Base-by-base conservation (phyloP, 2,329 filamentous ascomycete genomes). In the Sclerotinia trifoliorum region DNA sequence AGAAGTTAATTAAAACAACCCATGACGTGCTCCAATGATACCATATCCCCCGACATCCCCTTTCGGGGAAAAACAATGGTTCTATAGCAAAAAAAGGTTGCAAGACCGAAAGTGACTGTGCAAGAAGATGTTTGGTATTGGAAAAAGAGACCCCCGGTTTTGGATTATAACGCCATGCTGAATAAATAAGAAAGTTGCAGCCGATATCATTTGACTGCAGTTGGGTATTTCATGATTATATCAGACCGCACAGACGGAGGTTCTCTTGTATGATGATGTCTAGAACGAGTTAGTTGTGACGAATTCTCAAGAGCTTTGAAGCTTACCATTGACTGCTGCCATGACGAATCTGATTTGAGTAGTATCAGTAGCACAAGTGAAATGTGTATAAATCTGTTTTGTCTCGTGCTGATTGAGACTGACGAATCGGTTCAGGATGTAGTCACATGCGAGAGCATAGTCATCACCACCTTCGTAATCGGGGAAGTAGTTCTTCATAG, bases 201-300 rank as follows among this genome's bases (percentile, higher is more conserved):
- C 48, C 42, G 15, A 65, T 26, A 48, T 35, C 8, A 51, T 56
- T 21, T 19, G 26, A 54, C 56, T 39, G 39, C 58, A 32, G 15
- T 55, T 32, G 70, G 66, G 58, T 56, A 68, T 62, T 62, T 42
- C 46, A 48, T 66, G 66, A 73, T 72, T 90, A 97, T 86, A 98
- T 97, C 80, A 98, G 85, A 86, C 94, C 94, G 82, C 94, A 97
- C 80, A 96, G 87, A 80, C 95, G 91, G 73, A 99, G 88, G 83
- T 99, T 99, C 83, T 98, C 95, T 84, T 99, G 95, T 80, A 99
- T 99, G 83, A 99, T 99, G 80, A 99, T 99, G 83, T 99, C 95
- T 97, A 74, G 2, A 63, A 32, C 35, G 19, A 39, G 76, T 90
- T 81, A 88, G 83, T 67, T 71, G 44, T 49, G 4, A 1, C 11